These are phyloP conservation scores for Nemania diffusa DNA, from an alignment of 2,329 filamentous ascomycete species.

Conservation along the genomic window DNA sequence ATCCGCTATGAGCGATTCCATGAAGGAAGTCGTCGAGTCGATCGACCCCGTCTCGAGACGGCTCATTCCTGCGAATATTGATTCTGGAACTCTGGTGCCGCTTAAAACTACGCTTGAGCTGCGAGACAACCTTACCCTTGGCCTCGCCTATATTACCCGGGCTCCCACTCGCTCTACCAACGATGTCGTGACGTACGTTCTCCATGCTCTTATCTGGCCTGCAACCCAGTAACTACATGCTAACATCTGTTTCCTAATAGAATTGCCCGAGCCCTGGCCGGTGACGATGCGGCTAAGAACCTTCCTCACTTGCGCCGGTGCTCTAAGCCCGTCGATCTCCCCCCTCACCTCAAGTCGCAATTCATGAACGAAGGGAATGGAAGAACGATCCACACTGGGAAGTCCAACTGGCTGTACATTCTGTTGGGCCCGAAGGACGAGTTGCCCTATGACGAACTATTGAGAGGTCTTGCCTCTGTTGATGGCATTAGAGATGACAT, in stretches of 20 bases:
- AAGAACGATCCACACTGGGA: slow-evolving; percentile 67
- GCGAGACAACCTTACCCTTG: slow-evolving; percentile 66
- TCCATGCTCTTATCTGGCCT: slow-evolving; percentile 12
- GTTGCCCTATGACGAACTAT: slow-evolving; percentile 65
- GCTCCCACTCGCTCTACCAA: slow-evolving; percentile 78
- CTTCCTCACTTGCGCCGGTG: slow-evolving; percentile 79
- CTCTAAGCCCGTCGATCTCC: slow-evolving; percentile 75
- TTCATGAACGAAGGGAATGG: slow-evolving; percentile 70
- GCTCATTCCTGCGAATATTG: slow-evolving; percentile 47
- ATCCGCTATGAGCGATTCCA: slow-evolving; percentile 52
- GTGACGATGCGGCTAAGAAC: slow-evolving; percentile 71
- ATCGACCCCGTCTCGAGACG: slow-evolving; percentile 51
- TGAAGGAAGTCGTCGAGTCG: slow-evolving; percentile 52
- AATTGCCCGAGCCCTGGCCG: slow-evolving; percentile 66
- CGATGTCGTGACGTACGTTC: slow-evolving; percentile 74
- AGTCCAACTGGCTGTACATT: slow-evolving; percentile 70
- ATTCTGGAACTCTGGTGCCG: slow-evolving; percentile 60
- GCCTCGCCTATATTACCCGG: slow-evolving; percentile 76
- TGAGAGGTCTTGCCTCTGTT: slow-evolving; percentile 57
- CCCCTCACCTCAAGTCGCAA: slow-evolving; percentile 70
- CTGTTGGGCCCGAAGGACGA: slow-evolving; percentile 63
- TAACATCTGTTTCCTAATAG: slow-evolving; percentile 43
- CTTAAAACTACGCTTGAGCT: slow-evolving; percentile 73
- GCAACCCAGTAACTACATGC: slow-evolving; percentile 35
- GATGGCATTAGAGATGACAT: slow-evolving; percentile 63